phyloP scores from a whole-genome alignment of 2,329 filamentous ascomycete species.

The Dothideomycetidae sp. region DNA sequence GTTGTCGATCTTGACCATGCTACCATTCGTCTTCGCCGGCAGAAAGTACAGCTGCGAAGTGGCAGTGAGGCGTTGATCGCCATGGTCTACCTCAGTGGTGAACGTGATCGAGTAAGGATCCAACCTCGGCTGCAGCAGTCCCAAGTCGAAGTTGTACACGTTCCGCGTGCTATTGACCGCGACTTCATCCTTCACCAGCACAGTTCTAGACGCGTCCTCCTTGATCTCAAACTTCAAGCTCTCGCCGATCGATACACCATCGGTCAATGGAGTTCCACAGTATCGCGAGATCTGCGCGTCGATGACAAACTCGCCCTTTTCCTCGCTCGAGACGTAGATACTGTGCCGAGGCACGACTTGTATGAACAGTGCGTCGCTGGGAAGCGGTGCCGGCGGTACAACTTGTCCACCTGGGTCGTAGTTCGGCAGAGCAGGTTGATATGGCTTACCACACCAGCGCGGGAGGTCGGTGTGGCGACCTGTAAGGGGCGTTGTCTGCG shows the following conservation, averaged over 20 bases:
- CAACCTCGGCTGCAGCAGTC: conserved; percentile 14
- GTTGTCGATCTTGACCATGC: conserved; percentile 34
- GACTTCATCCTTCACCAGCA: conserved; percentile 17
- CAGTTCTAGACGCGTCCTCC: not conserved
- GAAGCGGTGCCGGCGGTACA: conserved; percentile 24
- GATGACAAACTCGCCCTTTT: conserved; percentile 28
- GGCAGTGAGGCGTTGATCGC: conserved; percentile 23
- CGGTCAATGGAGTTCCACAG: not conserved
- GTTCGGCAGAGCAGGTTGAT: conserved; percentile 30
- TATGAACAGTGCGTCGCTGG: conserved; percentile 28
- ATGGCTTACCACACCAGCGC: conserved; percentile 38
- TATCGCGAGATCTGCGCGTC: conserved; percentile 28
- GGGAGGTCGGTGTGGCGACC: conserved; percentile 26
- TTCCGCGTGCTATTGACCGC: conserved; percentile 26
- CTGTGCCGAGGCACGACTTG: conserved; percentile 34
- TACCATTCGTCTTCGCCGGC: conserved; percentile 30
- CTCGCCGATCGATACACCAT: not conserved
- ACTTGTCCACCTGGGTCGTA: conserved; percentile 37
- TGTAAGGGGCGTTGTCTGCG: conserved; percentile 9
- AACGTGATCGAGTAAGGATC: conserved; percentile 27
- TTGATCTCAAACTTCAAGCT: not conserved
- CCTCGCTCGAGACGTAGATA: conserved; percentile 33
- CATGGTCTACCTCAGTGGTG: conserved; percentile 18
- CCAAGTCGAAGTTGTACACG: conserved; percentile 25
- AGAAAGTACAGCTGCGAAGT: conserved; percentile 28